Evolutionary conservation across 768 basidiomycete species (phyloP).

Genomic region (Candolleomyces aberdarensis): DNA sequence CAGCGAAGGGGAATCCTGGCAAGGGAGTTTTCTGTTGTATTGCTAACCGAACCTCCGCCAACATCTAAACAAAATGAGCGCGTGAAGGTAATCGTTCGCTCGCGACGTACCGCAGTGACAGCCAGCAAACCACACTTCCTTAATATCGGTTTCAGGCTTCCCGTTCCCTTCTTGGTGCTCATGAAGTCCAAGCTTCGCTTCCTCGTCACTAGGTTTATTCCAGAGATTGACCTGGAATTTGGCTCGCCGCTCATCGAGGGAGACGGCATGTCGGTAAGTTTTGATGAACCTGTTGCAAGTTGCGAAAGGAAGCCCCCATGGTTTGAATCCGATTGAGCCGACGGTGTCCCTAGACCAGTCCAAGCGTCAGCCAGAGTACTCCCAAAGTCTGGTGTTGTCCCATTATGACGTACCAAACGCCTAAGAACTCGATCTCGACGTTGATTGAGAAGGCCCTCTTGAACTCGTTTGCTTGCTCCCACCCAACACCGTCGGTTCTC

Average conservation of each 20-base stretch:
- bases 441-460: constrained; percentile 47
- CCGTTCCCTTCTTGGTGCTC: no score
- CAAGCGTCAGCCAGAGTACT: background rate
- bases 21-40: constrained; percentile 44
- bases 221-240: constrained; percentile 53
- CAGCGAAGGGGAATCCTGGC: constrained; percentile 55
- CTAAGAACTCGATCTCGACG: constrained; percentile 47
- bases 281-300: constrained; percentile 43
- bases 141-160: no score
- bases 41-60: constrained; percentile 51
- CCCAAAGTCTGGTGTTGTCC: background rate
- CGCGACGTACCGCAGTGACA: constrained; percentile 39
- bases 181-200: constrained; percentile 23
- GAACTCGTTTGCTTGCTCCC: constrained; percentile 45
- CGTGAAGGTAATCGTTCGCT: background rate
- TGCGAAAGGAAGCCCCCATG: constrained; percentile 46
- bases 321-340: constrained; percentile 47
- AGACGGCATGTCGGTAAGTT: constrained; percentile 58
- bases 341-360: constrained; percentile 47
- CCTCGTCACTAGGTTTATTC: constrained; percentile 28
- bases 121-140: constrained; percentile 44
- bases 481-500: constrained; percentile 34
- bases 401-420: constrained; percentile 41
- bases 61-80: constrained; percentile 34
- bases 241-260: constrained; percentile 56